Evolutionary conservation across 83 land plant species (phyloP).

Genomic region (Thuja plicata): DNA sequence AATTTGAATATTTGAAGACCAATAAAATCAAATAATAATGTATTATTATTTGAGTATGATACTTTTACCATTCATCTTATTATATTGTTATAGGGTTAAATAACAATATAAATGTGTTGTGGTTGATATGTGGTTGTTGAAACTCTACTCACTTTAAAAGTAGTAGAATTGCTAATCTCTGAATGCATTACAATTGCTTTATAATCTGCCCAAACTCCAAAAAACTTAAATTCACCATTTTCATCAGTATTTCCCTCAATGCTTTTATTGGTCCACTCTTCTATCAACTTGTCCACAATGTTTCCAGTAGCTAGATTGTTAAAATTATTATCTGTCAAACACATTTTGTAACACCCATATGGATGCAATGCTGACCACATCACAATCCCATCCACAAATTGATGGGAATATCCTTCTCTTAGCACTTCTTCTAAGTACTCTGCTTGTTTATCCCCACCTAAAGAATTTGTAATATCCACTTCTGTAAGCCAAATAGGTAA

Average conservation of each 20-base stretch:
- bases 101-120: background rate
- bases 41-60: background rate
- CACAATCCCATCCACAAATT: slow-evolving; percentile 74
- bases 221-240: slow-evolving; percentile 24
- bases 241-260: slow-evolving; percentile 16
- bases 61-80: background rate
- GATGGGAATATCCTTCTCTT: slow-evolving; percentile 75
- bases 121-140: background rate
- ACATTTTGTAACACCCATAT: slow-evolving; percentile 50
- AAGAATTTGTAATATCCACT: slow-evolving; percentile 35
- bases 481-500: slow-evolving; percentile 92
- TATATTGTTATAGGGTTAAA: background rate
- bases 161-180: background rate
- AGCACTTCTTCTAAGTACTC: slow-evolving; percentile 52
- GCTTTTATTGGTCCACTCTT: slow-evolving; percentile 19
- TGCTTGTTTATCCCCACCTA: slow-evolving; percentile 28
- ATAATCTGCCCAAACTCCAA: slow-evolving; percentile 45
- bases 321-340: slow-evolving; percentile 64
- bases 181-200: background rate
- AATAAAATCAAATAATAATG: no score
- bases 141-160: background rate
- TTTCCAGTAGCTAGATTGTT: slow-evolving; percentile 66
- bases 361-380: slow-evolving; percentile 55
- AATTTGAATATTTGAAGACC: background rate
- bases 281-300: slow-evolving; percentile 65